Conservation (phyloP, 2,329 filamentous ascomycete genomes). For the Trichoderma semiorbis region DNA sequence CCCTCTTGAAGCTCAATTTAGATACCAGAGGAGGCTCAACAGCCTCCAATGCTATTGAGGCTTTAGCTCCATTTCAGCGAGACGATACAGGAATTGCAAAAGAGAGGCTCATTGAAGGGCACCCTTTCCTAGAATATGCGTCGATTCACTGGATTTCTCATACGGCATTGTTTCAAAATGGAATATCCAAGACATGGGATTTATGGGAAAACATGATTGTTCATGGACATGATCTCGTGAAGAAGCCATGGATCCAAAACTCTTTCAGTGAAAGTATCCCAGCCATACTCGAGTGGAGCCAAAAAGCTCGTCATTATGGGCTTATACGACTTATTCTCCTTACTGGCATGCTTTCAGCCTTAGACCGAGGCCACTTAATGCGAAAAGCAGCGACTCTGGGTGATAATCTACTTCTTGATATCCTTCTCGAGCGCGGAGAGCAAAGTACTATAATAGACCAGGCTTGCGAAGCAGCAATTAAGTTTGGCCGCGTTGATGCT, state of each 20-base stretch:
- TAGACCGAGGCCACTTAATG: not conserved
- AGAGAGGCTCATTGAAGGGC: not conserved
- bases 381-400: not conserved
- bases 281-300: not conserved
- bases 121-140: constrained; percentile 20
- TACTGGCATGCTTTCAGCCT: not conserved
- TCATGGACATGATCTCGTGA: not conserved
- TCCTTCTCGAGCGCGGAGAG: not conserved
- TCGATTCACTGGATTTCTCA: constrained; percentile 14
- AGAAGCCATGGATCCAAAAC: not conserved
- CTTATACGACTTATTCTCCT: not conserved
- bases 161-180: not conserved
- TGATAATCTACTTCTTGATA: not conserved
- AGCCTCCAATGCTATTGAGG: not conserved
- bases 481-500: not conserved
- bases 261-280: not conserved
- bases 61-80: not conserved
- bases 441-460: not conserved
- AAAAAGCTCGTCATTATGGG: not conserved
- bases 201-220: not conserved
- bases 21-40: not conserved
- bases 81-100: not conserved
- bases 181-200: not conserved
- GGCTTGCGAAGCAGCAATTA: not conserved
- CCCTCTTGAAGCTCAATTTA: not conserved